phyloP scores from a whole-genome alignment of 371 early-diverging fungal species.

The Nematocida sp. region DNA sequence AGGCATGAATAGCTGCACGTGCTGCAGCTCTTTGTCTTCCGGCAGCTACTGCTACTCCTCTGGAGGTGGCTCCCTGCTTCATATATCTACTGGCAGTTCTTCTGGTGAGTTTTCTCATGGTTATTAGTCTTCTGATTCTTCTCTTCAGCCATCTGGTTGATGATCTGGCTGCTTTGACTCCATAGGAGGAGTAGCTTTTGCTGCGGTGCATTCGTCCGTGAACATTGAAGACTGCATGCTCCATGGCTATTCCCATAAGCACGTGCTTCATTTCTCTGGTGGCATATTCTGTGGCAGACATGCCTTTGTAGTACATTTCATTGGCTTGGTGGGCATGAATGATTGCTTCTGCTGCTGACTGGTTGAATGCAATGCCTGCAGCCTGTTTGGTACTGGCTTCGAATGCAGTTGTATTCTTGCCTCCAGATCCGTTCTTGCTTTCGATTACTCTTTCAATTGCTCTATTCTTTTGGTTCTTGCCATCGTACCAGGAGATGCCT shows the following conservation, averaged over 20 bases:
- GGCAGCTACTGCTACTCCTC: conserved; percentile 11
- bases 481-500: conserved; percentile 25
- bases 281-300: conserved; percentile 38
- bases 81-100: conserved; percentile 10
- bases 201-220: conserved; percentile 40
- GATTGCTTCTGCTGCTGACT: conserved; percentile 9
- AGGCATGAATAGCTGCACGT: conserved; percentile 12
- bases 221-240: conserved; percentile 38
- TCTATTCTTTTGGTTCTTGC: background rate
- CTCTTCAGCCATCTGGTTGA: conserved; percentile 21
- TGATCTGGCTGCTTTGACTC: conserved; percentile 8
- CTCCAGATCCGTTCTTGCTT: background rate
- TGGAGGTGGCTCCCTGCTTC: conserved; percentile 6
- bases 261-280: conserved; percentile 25
- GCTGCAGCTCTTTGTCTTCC: conserved; percentile 16
- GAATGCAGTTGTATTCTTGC: background rate
- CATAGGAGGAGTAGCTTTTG: conserved; percentile 9
- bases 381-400: conserved; percentile 13
- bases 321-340: conserved; percentile 25
- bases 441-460: conserved; percentile 3
- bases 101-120: background rate
- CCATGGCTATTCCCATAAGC: conserved; percentile 34
- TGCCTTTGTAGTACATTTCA: conserved; percentile 40
- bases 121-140: background rate
- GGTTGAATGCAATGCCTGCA: background rate